Conservation (phyloP, 768 basidiomycete genomes). For the Leucosporidium creatinivorum region DNA sequence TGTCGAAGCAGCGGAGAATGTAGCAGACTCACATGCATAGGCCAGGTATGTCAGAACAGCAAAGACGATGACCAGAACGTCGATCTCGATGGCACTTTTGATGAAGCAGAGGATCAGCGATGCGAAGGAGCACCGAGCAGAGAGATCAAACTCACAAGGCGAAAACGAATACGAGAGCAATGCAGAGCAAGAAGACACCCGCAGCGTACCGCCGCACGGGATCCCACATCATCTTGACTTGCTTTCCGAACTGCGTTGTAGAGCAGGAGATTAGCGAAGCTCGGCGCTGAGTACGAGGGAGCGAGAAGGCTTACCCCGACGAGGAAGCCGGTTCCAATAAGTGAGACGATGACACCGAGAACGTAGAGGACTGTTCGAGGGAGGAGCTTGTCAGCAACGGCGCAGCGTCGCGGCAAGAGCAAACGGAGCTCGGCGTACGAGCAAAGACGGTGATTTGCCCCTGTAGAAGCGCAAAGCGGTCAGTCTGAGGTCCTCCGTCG, state of each 20-base stretch:
- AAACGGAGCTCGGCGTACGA: not conserved
- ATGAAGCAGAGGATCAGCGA: conserved; percentile 9
- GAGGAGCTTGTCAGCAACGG: too few relatives aligned
- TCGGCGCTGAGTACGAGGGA: not conserved
- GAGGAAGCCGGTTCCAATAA: conserved; percentile 28
- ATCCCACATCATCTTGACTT: conserved; percentile 30
- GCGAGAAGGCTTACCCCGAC: conserved; percentile 12
- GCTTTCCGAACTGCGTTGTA: conserved; percentile 18
- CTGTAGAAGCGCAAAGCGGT: too few relatives aligned
- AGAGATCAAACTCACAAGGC: too few relatives aligned
- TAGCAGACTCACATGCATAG: conserved; percentile 4
- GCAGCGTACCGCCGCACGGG: conserved; percentile 29
- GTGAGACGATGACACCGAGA: conserved; percentile 18
- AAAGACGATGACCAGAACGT: conserved; percentile 28
- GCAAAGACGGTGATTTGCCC: conserved; percentile 28
- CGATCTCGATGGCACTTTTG: conserved; percentile 17
- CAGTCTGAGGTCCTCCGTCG: too few relatives aligned
- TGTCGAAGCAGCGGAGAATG: too few relatives aligned
- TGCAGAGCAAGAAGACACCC: not conserved
- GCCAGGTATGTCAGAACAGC: conserved; percentile 22
- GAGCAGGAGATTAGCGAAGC: not conserved
- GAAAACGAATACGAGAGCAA: not conserved
- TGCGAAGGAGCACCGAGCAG: too few relatives aligned
- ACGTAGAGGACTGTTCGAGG: conserved; percentile 14
- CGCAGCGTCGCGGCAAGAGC: too few relatives aligned